A percentile compares a stretch with the other conserved stretches of the same genome.
These are phyloP conservation scores for Rubia peregrina DNA, from an alignment of 305 asterid species.

Conservation along the genomic window DNA sequence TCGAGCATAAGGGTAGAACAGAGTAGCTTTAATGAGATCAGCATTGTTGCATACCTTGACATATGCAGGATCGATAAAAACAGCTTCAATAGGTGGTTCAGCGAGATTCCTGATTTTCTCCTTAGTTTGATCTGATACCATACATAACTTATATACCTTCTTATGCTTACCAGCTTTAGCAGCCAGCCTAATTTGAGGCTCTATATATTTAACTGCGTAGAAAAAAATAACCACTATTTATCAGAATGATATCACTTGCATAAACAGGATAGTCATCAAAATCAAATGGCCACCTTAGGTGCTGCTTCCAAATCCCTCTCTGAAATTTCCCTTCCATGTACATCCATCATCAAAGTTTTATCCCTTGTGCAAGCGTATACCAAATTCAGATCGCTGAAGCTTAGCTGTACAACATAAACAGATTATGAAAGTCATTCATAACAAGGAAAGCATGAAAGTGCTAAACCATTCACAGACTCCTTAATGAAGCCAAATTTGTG, in stretches of 20 bases:
- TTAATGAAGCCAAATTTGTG: background rate
- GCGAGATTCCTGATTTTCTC: constrained; percentile 74
- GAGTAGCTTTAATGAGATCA: constrained; percentile 1
- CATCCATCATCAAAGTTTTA: constrained; percentile 97
- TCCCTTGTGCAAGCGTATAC: constrained; percentile 97
- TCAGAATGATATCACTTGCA: constrained; percentile 11
- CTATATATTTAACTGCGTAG: constrained; percentile 87
- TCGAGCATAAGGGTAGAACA: constrained; percentile 11
- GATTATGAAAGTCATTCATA: background rate
- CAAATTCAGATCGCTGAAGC: constrained; percentile 84
- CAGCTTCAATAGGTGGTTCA: constrained; percentile 80
- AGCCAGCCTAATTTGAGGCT: constrained; percentile 88
- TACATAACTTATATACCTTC: constrained; percentile 63
- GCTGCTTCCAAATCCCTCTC: constrained; percentile 90
- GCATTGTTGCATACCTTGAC: constrained; percentile 59
- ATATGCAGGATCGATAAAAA: constrained; percentile 83
- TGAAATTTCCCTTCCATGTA: constrained; percentile 81
- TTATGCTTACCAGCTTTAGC: constrained; percentile 85
- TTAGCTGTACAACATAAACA: constrained; percentile 59
- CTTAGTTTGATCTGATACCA: constrained; percentile 57
- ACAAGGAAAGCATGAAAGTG: background rate
- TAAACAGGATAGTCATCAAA: constrained; percentile 7
- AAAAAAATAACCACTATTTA: constrained; percentile 21
- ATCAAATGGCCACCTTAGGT: constrained; percentile 50
- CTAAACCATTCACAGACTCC: background rate